A percentile compares a stretch with the other conserved stretches of the same genome.
Conservation (phyloP, 257 asterid species). For the Solanum dulcamara region DNA sequence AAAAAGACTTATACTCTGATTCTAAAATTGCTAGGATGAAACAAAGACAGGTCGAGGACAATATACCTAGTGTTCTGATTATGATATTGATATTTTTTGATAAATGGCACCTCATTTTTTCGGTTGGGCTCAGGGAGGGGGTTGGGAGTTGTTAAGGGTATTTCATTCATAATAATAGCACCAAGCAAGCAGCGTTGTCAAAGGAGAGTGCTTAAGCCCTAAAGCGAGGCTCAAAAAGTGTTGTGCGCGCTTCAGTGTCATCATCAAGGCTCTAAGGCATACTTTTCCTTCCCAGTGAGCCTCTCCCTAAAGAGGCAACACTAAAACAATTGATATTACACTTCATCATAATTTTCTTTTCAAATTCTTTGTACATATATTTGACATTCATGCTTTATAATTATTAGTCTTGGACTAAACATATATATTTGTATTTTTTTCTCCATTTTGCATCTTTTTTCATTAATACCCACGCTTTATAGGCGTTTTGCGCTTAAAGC, state of each 20-base stretch:
- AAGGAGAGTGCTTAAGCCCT: background rate
- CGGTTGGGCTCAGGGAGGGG: background rate
- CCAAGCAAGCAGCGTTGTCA: background rate
- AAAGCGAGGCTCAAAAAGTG: background rate
- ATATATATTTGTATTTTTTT: background rate
- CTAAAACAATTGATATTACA: background rate
- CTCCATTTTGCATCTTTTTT: background rate
- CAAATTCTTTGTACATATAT: background rate
- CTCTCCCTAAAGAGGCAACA: background rate
- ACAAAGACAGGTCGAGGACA: background rate
- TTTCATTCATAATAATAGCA: background rate
- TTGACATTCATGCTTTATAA: background rate
- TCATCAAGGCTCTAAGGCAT: background rate
- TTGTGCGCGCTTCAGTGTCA: background rate
- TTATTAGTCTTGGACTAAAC: background rate
- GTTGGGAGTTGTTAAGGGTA: background rate
- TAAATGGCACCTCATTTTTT: background rate
- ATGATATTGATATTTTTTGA: background rate
- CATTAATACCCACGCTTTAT: background rate
- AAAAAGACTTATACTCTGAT: background rate
- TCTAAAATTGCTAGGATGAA: background rate
- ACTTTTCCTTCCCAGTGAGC: background rate
- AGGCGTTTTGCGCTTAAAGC: too few relatives aligned
- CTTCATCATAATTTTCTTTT: background rate
- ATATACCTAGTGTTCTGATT: background rate